Evolutionary conservation across 192 early-diverging fungal species (phyloP), one percentile per base, ranked within the genome.

Genomic region (Phycomyces blakesleeanus): DNA sequence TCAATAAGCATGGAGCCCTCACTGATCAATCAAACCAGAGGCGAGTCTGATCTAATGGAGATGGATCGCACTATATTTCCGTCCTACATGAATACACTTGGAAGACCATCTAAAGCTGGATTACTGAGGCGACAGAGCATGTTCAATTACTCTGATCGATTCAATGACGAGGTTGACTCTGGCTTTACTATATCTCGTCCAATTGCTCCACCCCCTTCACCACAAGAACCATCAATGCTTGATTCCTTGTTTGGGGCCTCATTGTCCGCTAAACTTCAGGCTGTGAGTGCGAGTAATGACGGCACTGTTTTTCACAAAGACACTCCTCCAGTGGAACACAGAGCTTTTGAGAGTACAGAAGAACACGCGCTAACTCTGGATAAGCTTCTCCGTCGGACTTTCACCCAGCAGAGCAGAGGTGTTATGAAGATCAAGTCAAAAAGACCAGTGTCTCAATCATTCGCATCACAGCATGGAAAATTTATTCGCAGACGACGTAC

Each of bases 201-300:
- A 5, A 55, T 54, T 21, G 68, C 68, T 18, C 68, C 68, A 9
- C 68, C 68, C 7, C 68, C 68, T 21, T 71, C 68, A 22, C 68
- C 68, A 1, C 68, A 71, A 59, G 68, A 71, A 5, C 62, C 68
- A 15, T 64, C 68, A 8, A 42, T 71, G 51, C 55, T 71, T 20
- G 68, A 71, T 22, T 50, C 61, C 7, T 37, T 71, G 29, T 71
- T 71, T 64, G 26, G 39, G 1, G 55, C 51, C 4, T 54, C 50
- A 47, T 42, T 63, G 20, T 34, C 41, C 40, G 34, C 60, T 11
- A 60, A 59, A 47, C 44, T 62, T 16, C 54, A 69, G 39, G 38
- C 64, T 20, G 22, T 27, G 49, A 51, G 21, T 29, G 47, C 51
- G 18, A 38, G 61, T 53, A 29, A 51, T 54, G 40, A 41, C 21